These are phyloP conservation scores for Biscogniauxia sp. DNA, from an alignment of 2,329 filamentous ascomycete species.

Conservation along the genomic window DNA sequence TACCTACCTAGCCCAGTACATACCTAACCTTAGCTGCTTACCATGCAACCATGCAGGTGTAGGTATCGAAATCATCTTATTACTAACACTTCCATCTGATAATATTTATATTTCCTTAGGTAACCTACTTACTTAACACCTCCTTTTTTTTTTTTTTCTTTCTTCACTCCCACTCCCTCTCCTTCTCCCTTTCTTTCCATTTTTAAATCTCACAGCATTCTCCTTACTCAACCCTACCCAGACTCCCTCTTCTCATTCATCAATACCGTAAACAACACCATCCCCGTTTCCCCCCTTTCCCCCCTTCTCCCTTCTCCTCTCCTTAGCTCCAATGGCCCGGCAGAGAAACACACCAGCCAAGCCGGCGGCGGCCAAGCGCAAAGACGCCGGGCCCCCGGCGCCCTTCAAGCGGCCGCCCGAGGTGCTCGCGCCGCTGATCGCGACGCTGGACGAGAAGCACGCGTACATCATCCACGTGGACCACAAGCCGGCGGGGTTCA, in stretches of 20 bases:
- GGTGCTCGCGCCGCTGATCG: conserved; percentile 63
- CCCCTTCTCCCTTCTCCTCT: too few relatives aligned
- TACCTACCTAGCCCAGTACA: too few relatives aligned
- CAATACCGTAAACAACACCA: too few relatives aligned
- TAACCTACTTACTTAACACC: not conserved
- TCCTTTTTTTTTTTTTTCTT: not conserved
- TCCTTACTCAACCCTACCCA: too few relatives aligned
- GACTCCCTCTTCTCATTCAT: too few relatives aligned
- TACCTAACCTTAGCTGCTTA: too few relatives aligned
- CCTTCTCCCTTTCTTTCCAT: too few relatives aligned
- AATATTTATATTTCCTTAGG: too few relatives aligned
- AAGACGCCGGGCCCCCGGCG: conserved; percentile 44
- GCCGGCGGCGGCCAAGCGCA: conserved; percentile 23
- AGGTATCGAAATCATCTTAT: conserved; percentile 1
- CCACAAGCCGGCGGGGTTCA: conserved; percentile 64
- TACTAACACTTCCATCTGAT: conserved; percentile 6
- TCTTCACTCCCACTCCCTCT: too few relatives aligned
- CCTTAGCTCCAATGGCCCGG: conserved; percentile 28
- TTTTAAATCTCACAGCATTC: too few relatives aligned
- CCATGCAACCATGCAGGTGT: too few relatives aligned
- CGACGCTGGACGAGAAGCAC: conserved; percentile 62
- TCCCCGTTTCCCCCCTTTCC: too few relatives aligned
- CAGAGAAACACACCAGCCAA: conserved; percentile 26
- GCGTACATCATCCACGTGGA: conserved; percentile 88
- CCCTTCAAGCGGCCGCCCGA: conserved; percentile 69